These are phyloP conservation scores for Neurospora intermedia DNA, from an alignment of 495 filamentous ascomycete species.

Conservation along the genomic window DNA sequence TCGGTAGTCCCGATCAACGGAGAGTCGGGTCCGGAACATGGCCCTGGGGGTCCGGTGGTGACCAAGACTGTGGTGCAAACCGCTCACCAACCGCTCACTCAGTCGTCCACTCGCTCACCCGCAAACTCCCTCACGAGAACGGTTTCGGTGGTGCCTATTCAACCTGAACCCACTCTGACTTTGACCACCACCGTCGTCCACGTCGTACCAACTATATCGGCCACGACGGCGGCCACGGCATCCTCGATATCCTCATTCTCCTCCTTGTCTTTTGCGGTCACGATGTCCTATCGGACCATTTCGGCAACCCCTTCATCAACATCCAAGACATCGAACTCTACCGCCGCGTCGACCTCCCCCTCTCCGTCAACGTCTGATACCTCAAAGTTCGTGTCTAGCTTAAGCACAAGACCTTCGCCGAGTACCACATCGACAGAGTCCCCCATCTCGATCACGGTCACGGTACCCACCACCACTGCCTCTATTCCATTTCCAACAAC, in stretches of 20 bases:
- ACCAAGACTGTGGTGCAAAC: slow-evolving; percentile 13
- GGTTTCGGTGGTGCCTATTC: slow-evolving; percentile 8
- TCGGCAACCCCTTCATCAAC: slow-evolving; percentile 2
- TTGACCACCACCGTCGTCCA: slow-evolving; percentile 5
- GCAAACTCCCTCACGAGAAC: background rate
- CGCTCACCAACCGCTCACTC: background rate
- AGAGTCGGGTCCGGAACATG: slow-evolving; percentile 6
- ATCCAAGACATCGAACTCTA: background rate
- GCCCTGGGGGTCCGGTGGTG: slow-evolving; percentile 2
- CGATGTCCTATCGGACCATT: background rate
- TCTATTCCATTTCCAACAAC: slow-evolving; percentile 1
- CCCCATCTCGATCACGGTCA: background rate
- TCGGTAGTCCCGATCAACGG: slow-evolving; percentile 21
- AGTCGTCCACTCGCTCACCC: background rate
- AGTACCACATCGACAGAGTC: background rate
- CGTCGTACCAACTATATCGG: background rate
- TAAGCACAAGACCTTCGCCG: background rate
- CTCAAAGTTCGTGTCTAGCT: slow-evolving; percentile 11
- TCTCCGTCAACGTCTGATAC: slow-evolving; percentile 8
- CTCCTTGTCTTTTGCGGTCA: background rate
- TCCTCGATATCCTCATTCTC: background rate
- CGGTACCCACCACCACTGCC: background rate
- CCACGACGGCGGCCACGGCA: background rate
- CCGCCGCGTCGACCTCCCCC: background rate
- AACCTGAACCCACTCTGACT: slow-evolving; percentile 4